Percentiles rank a stretch among this genome's conserved stretches.
Conservation (phyloP, 2,329 filamentous ascomycete species). For the Mariannaea sp. region DNA sequence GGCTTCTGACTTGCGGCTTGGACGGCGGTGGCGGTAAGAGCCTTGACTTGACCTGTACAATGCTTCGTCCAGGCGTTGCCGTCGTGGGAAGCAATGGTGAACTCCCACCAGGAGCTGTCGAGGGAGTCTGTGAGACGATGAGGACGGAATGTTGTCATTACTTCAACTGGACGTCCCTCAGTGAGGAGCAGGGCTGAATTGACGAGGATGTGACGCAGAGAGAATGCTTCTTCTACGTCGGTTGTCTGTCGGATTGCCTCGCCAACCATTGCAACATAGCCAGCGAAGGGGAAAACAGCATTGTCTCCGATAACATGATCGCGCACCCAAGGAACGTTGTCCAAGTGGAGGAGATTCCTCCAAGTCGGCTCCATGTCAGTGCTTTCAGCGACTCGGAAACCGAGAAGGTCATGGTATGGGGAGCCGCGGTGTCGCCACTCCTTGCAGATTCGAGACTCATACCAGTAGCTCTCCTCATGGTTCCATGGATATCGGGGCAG, state of each 20-base stretch:
- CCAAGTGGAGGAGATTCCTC: slow-evolving; percentile 30
- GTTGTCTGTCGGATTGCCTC: slow-evolving; percentile 33
- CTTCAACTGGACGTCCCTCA: slow-evolving; percentile 3
- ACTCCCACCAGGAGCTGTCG: slow-evolving; percentile 18
- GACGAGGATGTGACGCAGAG: slow-evolving; percentile 30
- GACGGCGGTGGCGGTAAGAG: not conserved
- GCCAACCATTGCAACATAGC: slow-evolving; percentile 42
- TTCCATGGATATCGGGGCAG: slow-evolving; percentile 44
- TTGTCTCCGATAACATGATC: slow-evolving; percentile 52
- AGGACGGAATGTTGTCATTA: slow-evolving; percentile 12
- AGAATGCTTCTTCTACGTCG: slow-evolving; percentile 25
- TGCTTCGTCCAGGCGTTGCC: slow-evolving; percentile 20
- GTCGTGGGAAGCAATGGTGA: slow-evolving; percentile 16
- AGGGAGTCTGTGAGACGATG: slow-evolving; percentile 17
- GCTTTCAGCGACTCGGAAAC: slow-evolving; percentile 22
- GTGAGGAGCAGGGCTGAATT: slow-evolving; percentile 40
- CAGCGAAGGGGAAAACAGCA: slow-evolving; percentile 48
- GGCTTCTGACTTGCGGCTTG: not conserved
- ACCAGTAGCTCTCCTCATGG: slow-evolving; percentile 15
- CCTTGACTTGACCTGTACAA: slow-evolving; percentile 18
- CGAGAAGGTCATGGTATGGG: slow-evolving; percentile 29
- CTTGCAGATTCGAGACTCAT: slow-evolving; percentile 14
- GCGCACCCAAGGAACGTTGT: slow-evolving; percentile 46
- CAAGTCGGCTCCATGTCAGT: slow-evolving; percentile 27
- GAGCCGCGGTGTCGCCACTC: slow-evolving; percentile 17